Percentiles rank a stretch among this genome's conserved stretches.
Conservation (phyloP, 2,329 filamentous ascomycete species). For the Claviceps cyperi region DNA sequence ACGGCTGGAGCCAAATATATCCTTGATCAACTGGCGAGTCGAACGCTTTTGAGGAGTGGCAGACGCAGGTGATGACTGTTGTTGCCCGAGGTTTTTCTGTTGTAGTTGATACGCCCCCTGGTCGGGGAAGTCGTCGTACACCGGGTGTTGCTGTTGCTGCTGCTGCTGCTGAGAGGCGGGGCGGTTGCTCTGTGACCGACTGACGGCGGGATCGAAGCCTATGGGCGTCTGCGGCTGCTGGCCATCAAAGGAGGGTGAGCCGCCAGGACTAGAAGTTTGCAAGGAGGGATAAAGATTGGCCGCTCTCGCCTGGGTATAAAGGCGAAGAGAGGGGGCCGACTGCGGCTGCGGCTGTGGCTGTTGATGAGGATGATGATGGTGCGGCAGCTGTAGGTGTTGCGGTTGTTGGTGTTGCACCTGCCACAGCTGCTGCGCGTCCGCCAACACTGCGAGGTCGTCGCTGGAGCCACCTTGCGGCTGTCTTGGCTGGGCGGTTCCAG, state of each 20-base stretch:
- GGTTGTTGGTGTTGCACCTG: conserved; percentile 11
- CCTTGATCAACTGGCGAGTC: conserved; percentile 39
- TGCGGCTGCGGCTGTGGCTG: conserved; percentile 15
- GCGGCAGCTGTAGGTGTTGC: conserved; percentile 7
- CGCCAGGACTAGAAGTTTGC: conserved; percentile 16
- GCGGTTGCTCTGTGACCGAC: conserved; percentile 36
- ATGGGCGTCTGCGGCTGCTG: conserved; percentile 18
- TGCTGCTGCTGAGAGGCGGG: conserved; percentile 13
- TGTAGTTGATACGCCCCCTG: conserved; percentile 14
- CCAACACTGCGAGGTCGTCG: too few species aligned
- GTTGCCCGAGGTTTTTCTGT: conserved; percentile 18
- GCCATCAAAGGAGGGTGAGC: conserved; percentile 17
- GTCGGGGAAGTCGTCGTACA: conserved; percentile 12
- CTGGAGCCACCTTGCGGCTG: background rate
- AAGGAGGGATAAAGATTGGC: conserved; percentile 16
- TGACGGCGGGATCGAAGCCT: conserved; percentile 28
- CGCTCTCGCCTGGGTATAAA: conserved; percentile 16
- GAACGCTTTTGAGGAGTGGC: conserved; percentile 30
- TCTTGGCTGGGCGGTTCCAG: conserved; percentile 21
- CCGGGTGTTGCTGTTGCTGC: conserved; percentile 1
- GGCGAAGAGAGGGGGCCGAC: conserved; percentile 14
- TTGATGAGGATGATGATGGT: conserved; percentile 12
- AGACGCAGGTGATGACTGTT: conserved; percentile 10
- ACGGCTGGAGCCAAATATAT: conserved; percentile 30
- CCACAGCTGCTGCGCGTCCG: conserved; percentile 10